Evolutionary conservation across 108 stramenopile genomes (phyloP).

Genomic region (Nitzschia sp.): DNA sequence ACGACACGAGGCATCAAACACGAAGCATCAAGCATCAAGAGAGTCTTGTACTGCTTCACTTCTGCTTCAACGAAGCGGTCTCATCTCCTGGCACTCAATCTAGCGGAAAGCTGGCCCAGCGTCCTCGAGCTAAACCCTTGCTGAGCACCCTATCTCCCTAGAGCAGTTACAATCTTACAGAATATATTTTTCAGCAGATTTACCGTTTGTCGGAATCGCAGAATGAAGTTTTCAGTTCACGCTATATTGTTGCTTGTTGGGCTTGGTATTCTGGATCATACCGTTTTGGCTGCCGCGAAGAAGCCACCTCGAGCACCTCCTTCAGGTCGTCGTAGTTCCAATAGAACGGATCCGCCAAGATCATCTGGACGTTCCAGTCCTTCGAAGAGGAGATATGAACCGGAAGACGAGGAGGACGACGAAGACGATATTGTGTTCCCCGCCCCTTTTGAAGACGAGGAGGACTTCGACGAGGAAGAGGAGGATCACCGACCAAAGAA

Average conservation of each 20-base stretch:
- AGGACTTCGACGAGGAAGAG: slow-evolving; percentile 52
- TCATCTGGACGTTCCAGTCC: slow-evolving; percentile 21
- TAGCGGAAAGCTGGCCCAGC: too few relatives aligned
- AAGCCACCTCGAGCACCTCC: slow-evolving; percentile 32
- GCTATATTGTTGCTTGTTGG: slow-evolving; percentile 20
- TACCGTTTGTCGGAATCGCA: too few relatives aligned
- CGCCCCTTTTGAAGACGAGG: slow-evolving; percentile 36
- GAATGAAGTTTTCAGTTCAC: slow-evolving; percentile 29
- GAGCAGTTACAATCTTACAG: too few relatives aligned
- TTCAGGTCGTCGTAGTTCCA: slow-evolving; percentile 6
- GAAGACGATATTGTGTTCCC: slow-evolving; percentile 38
- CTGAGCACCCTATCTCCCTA: too few relatives aligned
- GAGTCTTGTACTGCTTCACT: too few relatives aligned
- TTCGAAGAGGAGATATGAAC: slow-evolving; percentile 30
- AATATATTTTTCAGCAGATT: too few relatives aligned
- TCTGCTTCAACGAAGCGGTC: too few relatives aligned
- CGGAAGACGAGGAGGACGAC: slow-evolving; percentile 43
- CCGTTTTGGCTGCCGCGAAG: slow-evolving; percentile 21
- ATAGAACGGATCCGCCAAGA: slow-evolving; percentile 10
- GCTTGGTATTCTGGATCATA: slow-evolving; percentile 27
- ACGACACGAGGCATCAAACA: too few relatives aligned
- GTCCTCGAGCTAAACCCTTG: too few relatives aligned
- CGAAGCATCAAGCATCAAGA: too few relatives aligned
- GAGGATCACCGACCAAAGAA: slow-evolving; percentile 25
- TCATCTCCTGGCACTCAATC: too few relatives aligned